A percentile compares a stretch with the other conserved stretches of the same genome.
These are phyloP conservation scores for Verticillium dahliae DNA, from an alignment of 2,329 filamentous ascomycete species.

Conservation along the genomic window DNA sequence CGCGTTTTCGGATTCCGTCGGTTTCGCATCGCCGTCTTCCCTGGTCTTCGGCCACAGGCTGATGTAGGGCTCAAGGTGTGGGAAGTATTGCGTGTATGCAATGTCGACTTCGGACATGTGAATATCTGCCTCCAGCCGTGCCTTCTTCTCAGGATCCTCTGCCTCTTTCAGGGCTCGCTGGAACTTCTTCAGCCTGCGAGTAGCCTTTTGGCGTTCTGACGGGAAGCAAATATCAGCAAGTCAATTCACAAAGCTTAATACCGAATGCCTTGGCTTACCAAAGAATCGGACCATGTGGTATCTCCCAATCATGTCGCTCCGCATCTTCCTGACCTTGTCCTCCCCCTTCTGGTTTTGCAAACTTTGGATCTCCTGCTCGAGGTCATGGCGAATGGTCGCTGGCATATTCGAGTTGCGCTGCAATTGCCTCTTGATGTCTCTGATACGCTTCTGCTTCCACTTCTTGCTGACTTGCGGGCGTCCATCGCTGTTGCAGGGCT, in stretches of 20 bases:
- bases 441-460: constrained; percentile 64
- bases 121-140: constrained; percentile 48
- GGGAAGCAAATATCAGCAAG: constrained; percentile 6
- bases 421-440: constrained; percentile 63
- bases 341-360: constrained; percentile 58
- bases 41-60: constrained; percentile 45
- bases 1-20: constrained; percentile 24
- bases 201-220: constrained; percentile 66
- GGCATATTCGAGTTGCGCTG: constrained; percentile 52
- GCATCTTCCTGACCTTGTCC: constrained; percentile 52
- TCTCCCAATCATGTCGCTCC: constrained; percentile 65
- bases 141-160: constrained; percentile 43
- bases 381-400: constrained; percentile 59
- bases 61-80: constrained; percentile 64
- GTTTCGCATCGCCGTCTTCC: constrained; percentile 18
- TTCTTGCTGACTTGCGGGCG: constrained; percentile 35
- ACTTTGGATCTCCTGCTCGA: constrained; percentile 65
- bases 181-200: constrained; percentile 58
- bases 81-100: constrained; percentile 68
- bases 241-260: not conserved
- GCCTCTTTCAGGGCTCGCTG: constrained; percentile 48
- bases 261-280: constrained; percentile 40
- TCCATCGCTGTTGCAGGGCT: constrained; percentile 17
- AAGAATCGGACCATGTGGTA: constrained; percentile 85
- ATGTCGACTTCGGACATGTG: constrained; percentile 67